Evolutionary conservation across 2,329 filamentous ascomycete genomes (phyloP).

Genomic region (Alternaria sp.): DNA sequence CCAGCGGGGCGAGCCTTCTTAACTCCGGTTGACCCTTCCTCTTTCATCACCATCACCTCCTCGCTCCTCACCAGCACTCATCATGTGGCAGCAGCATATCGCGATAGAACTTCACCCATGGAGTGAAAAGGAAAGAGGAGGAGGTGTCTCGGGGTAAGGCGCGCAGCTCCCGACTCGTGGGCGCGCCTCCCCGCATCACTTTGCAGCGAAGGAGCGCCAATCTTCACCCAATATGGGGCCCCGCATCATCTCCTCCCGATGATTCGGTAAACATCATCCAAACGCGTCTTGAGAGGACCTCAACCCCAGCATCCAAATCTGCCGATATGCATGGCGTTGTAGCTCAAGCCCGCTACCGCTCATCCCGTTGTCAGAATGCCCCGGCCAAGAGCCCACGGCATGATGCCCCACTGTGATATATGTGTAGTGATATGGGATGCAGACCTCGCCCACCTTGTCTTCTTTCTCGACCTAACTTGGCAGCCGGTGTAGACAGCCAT

Average conservation of each 20-base stretch:
- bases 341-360: neutral
- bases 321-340: conserved; percentile 17
- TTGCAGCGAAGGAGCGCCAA: neutral
- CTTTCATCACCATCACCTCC: neutral
- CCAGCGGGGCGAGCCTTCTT: conserved; percentile 17
- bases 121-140: neutral
- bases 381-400: neutral
- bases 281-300: neutral
- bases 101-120: neutral
- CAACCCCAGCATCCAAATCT: conserved; percentile 12
- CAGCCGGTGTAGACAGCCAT: conserved; percentile 6
- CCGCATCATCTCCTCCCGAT: conserved; percentile 13
- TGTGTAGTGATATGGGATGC: neutral
- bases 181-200: conserved; percentile 4
- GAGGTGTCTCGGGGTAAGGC: neutral
- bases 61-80: conserved; percentile 2
- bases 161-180: neutral
- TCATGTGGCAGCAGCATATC: neutral
- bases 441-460: neutral
- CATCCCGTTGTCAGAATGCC: neutral
- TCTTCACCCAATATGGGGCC: conserved; percentile 15
- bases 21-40: conserved; percentile 5
- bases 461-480: neutral
- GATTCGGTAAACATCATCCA: conserved; percentile 14
- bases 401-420: conserved; percentile 1